Base-by-base conservation (phyloP, 2,329 filamentous ascomycete genomes). In the Fusarium drepaniforme region DNA sequence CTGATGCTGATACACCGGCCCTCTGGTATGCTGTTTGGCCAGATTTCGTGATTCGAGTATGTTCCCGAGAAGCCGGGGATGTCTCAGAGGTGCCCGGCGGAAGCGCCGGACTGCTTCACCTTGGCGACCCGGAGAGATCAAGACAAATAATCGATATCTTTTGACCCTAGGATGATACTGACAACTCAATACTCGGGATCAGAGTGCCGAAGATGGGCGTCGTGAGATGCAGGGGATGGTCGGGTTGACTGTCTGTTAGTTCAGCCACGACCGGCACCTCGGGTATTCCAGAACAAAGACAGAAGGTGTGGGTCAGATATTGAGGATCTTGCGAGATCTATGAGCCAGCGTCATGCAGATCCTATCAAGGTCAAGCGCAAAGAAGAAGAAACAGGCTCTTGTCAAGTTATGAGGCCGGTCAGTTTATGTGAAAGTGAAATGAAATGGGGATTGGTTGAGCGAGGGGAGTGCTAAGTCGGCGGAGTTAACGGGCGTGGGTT, bases 51-150 rank as follows among this genome's bases (percentile, higher is more conserved):
- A 75, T 67, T 67, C 63, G 49, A 53, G 66, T 38, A 37, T 51
- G 28, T 37, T 74, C 67, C 75, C 76, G 68, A 76, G 53, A 62
- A 72, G 51, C 73, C 71, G 76, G 73, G 70, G 66, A 71, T 71
- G 71, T 77, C 67, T 64, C 69, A 70, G 75, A 64, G 49, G 71
- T 46, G 44, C 57, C 57, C 65, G 66, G 64, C 76, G 76, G 76
- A 78, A 78, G 76, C 76, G 56, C 76, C 76, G 76, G 76, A 77
- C 71, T 66, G 63, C 68, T 69, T 78, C 76, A 76, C 59, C 64
- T 71, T 42, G 67, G 63, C 68, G 65, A 64, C 75, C 76, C 73
- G 56, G 68, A 60, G 60, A 65, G 67, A 44, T 58, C 72, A 66
- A 70, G 73, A 73, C 18, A 60, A 30, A 71, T 40, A 67, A 63